Conservation (phyloP, 768 basidiomycete genomes). For the Naematelia encephala region DNA sequence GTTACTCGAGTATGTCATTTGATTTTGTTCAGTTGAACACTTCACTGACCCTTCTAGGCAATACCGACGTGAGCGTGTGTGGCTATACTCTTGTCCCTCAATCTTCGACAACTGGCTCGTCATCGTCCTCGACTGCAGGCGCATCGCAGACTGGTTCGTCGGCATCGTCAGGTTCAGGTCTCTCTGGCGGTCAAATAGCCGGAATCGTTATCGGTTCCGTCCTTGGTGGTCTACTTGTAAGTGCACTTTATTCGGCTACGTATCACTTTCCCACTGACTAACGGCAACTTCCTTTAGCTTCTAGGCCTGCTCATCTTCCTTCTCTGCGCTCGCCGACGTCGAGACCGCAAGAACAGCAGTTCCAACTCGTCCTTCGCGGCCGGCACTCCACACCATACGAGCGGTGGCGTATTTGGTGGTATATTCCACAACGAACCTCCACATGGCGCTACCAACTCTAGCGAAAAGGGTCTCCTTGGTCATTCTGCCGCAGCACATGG, state of each 20-base stretch:
- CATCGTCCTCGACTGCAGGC: slow-evolving; percentile 11
- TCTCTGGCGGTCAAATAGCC: slow-evolving; percentile 39
- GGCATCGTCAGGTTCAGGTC: not conserved
- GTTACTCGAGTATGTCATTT: slow-evolving; percentile 25
- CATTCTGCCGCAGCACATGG: slow-evolving; percentile 9
- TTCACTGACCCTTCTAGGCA: slow-evolving; percentile 20
- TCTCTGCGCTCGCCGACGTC: slow-evolving; percentile 18
- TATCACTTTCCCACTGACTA: too few species aligned
- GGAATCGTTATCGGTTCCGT: slow-evolving; percentile 45
- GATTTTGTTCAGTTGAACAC: not conserved
- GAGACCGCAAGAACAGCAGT: slow-evolving; percentile 18
- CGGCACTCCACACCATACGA: not conserved
- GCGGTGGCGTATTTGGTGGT: slow-evolving; percentile 24
- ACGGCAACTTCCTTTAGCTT: slow-evolving; percentile 11
- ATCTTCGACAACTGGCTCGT: slow-evolving; percentile 7
- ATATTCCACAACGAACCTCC: slow-evolving; percentile 13
- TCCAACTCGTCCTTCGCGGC: slow-evolving; percentile 25
- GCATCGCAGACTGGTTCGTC: slow-evolving; percentile 9
- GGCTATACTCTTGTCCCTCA: slow-evolving; percentile 33
- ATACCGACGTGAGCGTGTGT: slow-evolving; percentile 41
- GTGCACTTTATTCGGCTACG: not conserved
- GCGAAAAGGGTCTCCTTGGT: slow-evolving; percentile 40
- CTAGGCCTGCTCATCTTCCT: slow-evolving; percentile 29
- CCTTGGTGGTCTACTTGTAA: slow-evolving; percentile 42
- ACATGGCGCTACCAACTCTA: slow-evolving; percentile 14